Evolutionary conservation across 306 rosid species (phyloP).

Genomic region (Malus fusca): DNA sequence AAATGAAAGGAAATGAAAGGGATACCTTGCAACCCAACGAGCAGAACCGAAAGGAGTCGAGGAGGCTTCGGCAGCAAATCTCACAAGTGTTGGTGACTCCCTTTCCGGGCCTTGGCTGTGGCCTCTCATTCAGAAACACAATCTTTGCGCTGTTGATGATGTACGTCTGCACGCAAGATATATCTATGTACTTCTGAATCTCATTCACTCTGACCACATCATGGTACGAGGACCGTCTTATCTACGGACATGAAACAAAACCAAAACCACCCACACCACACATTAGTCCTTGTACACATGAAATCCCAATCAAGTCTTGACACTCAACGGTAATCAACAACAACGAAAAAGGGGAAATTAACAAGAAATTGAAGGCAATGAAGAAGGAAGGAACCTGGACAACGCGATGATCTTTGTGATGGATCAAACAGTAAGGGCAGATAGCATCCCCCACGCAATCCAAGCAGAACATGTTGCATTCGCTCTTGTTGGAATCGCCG

Average conservation of each 20-base stretch:
- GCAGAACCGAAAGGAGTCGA: conserved; percentile 42
- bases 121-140: conserved; percentile 43
- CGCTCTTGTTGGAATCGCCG: conserved; percentile 28
- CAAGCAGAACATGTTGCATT: conserved; percentile 47
- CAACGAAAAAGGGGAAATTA: neutral
- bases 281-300: neutral
- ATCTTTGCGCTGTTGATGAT: conserved; percentile 44
- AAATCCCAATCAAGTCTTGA: neutral
- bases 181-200: conserved; percentile 44
- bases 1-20: neutral
- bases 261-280: neutral
- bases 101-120: conserved; percentile 44
- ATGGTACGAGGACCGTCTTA: conserved; percentile 44
- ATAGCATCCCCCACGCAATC: conserved; percentile 32
- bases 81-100: conserved; percentile 46
- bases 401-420: conserved; percentile 30
- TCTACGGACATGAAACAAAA: conserved; percentile 14
- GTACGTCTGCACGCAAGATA: conserved; percentile 38
- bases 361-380: neutral
- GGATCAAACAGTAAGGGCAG: conserved; percentile 33
- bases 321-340: too few relatives aligned
- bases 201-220: conserved; percentile 45
- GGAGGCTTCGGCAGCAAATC: conserved; percentile 39
- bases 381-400: conserved; percentile 27
- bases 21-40: conserved; percentile 49